These are phyloP conservation scores for Mytilinidion resinicola DNA, from an alignment of 495 filamentous ascomycete genomes.

Conservation along the genomic window DNA sequence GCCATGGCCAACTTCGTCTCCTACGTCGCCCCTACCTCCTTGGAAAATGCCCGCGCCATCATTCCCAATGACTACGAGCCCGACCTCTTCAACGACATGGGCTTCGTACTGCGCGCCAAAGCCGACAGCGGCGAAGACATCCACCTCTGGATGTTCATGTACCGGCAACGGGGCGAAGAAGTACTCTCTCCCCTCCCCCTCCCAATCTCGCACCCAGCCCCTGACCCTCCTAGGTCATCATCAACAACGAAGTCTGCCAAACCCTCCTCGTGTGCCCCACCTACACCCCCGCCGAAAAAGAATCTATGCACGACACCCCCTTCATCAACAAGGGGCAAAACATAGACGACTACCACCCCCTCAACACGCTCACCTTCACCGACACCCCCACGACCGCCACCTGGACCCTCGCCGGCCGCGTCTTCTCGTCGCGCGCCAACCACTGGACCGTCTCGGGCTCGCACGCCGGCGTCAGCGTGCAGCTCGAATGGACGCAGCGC, in stretches of 20 bases:
- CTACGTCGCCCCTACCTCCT: no score
- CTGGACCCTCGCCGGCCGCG: not conserved
- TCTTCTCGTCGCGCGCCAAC: not conserved
- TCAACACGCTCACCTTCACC: not conserved
- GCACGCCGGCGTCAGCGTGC: not conserved
- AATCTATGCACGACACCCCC: not conserved
- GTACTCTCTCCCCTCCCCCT: no score
- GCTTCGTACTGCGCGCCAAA: not conserved
- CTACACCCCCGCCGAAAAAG: not conserved
- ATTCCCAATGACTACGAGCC: not conserved
- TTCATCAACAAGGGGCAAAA: constrained; percentile 1
- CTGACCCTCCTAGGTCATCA: no score
- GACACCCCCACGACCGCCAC: not conserved
- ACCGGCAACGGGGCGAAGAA: not conserved
- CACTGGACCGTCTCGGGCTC: not conserved
- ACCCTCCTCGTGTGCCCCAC: not conserved
- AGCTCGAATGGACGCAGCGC: not conserved
- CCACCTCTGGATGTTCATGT: constrained; percentile 2
- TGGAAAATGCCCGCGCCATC: not conserved
- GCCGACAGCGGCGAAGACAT: not conserved
- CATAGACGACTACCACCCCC: not conserved
- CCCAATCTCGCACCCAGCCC: no score
- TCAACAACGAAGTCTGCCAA: not conserved
- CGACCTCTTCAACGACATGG: not conserved
- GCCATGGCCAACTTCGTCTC: no score